phyloP scores from a whole-genome alignment of 108 stramenopile species.

The Skeletonema tropicum region DNA sequence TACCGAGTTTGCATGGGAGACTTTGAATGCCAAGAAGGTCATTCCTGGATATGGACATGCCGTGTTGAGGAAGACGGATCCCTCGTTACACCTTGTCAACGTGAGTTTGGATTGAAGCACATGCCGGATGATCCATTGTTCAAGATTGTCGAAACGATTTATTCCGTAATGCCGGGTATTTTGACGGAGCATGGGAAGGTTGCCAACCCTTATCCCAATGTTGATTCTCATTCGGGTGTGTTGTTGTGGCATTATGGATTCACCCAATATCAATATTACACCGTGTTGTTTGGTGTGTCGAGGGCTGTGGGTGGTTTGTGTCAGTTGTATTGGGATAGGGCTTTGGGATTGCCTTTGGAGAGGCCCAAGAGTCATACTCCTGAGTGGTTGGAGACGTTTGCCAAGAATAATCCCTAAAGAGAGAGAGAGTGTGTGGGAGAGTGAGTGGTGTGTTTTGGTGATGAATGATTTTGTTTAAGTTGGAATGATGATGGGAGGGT shows the following conservation, averaged over 20 bases:
- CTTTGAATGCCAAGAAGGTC: slow-evolving; percentile 98
- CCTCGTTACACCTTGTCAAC: slow-evolving; percentile 99
- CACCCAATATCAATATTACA: slow-evolving; percentile 99
- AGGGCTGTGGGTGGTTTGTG: slow-evolving; percentile 97
- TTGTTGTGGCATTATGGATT: slow-evolving; percentile 99
- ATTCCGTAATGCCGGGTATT: slow-evolving; percentile 96
- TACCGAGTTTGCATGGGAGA: slow-evolving; percentile 99
- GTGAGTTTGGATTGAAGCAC: slow-evolving; percentile 99
- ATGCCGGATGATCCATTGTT: slow-evolving; percentile 98
- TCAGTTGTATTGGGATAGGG: slow-evolving; percentile 99
- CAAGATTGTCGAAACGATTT: slow-evolving; percentile 99
- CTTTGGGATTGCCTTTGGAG: slow-evolving; percentile 97
- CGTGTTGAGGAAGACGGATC: slow-evolving; percentile 98
- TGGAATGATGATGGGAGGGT: no score
- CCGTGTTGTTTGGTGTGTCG: slow-evolving; percentile 98
- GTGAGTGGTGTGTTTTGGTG: neutral
- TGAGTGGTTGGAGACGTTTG: slow-evolving; percentile 93
- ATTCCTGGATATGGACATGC: slow-evolving; percentile 99
- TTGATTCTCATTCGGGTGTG: slow-evolving; percentile 98
- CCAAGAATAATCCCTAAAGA: slow-evolving; percentile 45
- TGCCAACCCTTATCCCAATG: slow-evolving; percentile 99
- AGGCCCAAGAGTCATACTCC: slow-evolving; percentile 99
- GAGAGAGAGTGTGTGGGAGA: neutral
- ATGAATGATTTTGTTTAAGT: no score
- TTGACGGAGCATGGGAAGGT: slow-evolving; percentile 99